Conservation (phyloP, 208 protist species). For the Trypanosoma mega region DNA sequence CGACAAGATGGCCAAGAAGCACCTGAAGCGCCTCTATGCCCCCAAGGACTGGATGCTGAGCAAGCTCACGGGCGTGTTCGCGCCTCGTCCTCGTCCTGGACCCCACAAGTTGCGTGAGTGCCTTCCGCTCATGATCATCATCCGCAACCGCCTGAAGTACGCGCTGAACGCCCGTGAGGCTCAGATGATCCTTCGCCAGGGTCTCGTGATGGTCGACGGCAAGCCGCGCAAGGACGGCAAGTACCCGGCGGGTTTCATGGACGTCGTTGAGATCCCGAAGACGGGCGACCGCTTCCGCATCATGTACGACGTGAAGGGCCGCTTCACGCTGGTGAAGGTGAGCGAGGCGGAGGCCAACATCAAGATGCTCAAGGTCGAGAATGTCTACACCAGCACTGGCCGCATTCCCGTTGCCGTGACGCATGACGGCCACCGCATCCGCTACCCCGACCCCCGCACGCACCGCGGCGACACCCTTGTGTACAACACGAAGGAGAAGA, state of each 20-base stretch:
- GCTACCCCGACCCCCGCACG: constrained; percentile 98
- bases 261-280: constrained; percentile 97
- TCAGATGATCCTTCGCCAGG: constrained; percentile 96
- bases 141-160: constrained; percentile 96
- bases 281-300: constrained; percentile 99
- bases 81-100: constrained; percentile 95
- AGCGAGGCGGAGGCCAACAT: constrained; percentile 92
- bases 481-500: constrained; percentile 95
- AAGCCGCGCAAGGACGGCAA: constrained; percentile 96
- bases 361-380: constrained; percentile 97
- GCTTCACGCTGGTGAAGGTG: constrained; percentile 97
- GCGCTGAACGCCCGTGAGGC: constrained; percentile 97
- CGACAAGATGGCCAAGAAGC: constrained; percentile 96
- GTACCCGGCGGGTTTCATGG: constrained; percentile 99
- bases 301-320: constrained; percentile 99
- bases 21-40: constrained; percentile 99
- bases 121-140: constrained; percentile 83
- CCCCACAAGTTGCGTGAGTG: constrained; percentile 97
- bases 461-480: constrained; percentile 97
- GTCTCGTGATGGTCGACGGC: constrained; percentile 96
- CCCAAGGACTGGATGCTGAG: constrained; percentile 99
- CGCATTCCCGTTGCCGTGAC: constrained; percentile 97
- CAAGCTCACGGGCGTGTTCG: constrained; percentile 98
- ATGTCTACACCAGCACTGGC: constrained; percentile 86
- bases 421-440: constrained; percentile 99